Percentiles rank a stretch among this genome's conserved stretches.
Conservation (phyloP, 257 asterid species). For the Salvia hispanica region DNA sequence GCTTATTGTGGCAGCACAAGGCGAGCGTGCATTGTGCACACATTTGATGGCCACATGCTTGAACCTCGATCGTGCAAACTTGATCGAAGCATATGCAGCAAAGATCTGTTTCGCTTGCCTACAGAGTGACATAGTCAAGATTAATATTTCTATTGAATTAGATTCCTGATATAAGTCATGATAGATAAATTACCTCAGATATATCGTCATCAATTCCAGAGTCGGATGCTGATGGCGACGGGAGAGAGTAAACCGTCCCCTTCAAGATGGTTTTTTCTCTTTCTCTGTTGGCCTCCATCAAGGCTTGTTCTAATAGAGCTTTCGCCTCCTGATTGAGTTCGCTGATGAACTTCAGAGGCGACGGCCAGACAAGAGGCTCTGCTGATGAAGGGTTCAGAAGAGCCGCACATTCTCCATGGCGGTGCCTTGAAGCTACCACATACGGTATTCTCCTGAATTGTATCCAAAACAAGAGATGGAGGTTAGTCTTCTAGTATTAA, state of each 20-base stretch:
- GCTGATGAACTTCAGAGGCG: conserved; percentile 81
- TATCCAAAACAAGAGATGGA: background rate
- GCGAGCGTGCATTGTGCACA: conserved; percentile 94
- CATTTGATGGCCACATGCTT: conserved; percentile 89
- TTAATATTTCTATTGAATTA: background rate
- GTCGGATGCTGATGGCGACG: conserved; percentile 68
- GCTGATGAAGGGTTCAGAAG: conserved; percentile 87
- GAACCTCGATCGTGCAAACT: conserved; percentile 86
- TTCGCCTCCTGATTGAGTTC: conserved; percentile 89
- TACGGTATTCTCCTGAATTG: conserved; percentile 84
- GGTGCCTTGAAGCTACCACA: conserved; percentile 71
- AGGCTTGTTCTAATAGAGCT: conserved; percentile 68
- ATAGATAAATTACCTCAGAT: conserved; percentile 58
- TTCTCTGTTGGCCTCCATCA: conserved; percentile 81
- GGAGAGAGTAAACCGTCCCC: conserved; percentile 50
- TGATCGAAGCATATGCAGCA: conserved; percentile 96
- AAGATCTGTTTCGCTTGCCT: conserved; percentile 77
- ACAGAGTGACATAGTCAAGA: conserved; percentile 27
- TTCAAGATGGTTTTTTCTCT: conserved; percentile 74
- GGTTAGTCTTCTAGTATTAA: too few relatives aligned
- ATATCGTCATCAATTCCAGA: conserved; percentile 56
- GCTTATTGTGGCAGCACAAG: conserved; percentile 90
- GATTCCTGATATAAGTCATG: background rate
- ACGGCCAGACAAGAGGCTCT: conserved; percentile 98
- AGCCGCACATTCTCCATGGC: conserved; percentile 84